Evolutionary conservation across 257 asterid species (phyloP), one percentile per base, ranked within the genome.

Genomic region (Galeopsis tetrahit): DNA sequence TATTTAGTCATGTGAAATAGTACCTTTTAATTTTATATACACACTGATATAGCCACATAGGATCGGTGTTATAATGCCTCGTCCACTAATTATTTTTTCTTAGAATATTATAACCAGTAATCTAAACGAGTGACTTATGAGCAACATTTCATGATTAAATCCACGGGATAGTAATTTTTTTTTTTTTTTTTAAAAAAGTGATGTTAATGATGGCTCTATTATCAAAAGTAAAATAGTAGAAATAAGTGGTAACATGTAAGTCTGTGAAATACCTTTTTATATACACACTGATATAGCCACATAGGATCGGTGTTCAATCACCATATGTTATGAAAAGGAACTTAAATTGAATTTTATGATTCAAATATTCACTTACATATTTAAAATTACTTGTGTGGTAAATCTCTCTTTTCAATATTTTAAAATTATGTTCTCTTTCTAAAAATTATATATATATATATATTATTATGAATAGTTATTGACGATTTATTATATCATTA

Each of bases 121-220:
- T 49, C 21, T 48, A 48, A 48, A 48, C 55, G 56, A 49, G 56
- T 49, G 56, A 49, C 56, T 49, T 49, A 14, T 49, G 56, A 49
- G 56, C 56, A n/a, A 49, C 9, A 49, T 49, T 49, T 49, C 55
- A 49, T 49, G 28, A 49, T 49, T 49, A 49, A 13, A 49, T n/a
- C 28, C 28, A n/a, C 28, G 9, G 3, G 0, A 1, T 1, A 5
- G 7, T 5, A 49, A 49, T n/a, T n/a, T n/a, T 49, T n/a, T 49
- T 49, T n/a, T n/a, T n/a, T n/a, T n/a, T 49, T n/a, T 49, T 49
- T n/a, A 4, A 49, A 0, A 49, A n/a, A 49, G 56, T 49, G 56
- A 49, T n/a, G 28, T 49, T 14, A 49, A 49, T 49, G 28, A 49
- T 49, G 56, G 28, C 28, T 49, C 56, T 49, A 49, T 49, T 49